Base-by-base conservation (phyloP, 1,139 yeast genomes). In the Hemisphaericaspora subhashii region DNA sequence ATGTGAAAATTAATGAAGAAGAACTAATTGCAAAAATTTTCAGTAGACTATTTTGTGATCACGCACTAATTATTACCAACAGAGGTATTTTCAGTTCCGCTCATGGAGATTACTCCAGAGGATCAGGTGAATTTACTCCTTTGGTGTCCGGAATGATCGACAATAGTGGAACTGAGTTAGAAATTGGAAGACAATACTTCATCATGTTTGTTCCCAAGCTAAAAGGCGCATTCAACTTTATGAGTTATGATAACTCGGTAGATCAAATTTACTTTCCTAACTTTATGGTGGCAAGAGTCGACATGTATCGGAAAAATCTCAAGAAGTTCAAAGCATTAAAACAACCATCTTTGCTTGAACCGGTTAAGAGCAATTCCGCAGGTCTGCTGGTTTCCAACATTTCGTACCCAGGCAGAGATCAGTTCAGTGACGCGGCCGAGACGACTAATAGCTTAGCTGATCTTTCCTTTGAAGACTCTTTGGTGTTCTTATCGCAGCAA, bases 191-290 rank as follows among this genome's bases (percentile, higher is more conserved):
- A 7, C 25, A 35, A 18, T 48, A 50, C 35, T 38, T 37, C 31
- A 38, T 56, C 8, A 37, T 48, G 0, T 56, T 57, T 43, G 44
- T 50, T 3, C 62, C 62, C 4, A 40, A 35, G 9, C 28, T 49
- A 22, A 30, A 33, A 24, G 22, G 30, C 5, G 31, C 28, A 17
- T 25, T 36, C 10, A 25, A 36, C 2, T 41, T 26, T 10, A 32
- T 47, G 29, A 32, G 27, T 9, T 45, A 40, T 18, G 37, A 44
- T 29, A 24, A 20, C 22, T 9, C 27, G 5, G 31, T 46, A 16
- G 40, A 45, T 34, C n/a, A 24, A 11, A 28, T 54, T 9, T 51
- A 48, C 26, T 50, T 54, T 33, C 57, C 59, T 7, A 44, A 49
- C 34, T 41, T 46, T 38, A 29, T 38, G 37, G 12, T 43, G 3